Evolutionary conservation across 2,329 filamentous ascomycete genomes (phyloP).

Genomic region (Fusarium dimerum): DNA sequence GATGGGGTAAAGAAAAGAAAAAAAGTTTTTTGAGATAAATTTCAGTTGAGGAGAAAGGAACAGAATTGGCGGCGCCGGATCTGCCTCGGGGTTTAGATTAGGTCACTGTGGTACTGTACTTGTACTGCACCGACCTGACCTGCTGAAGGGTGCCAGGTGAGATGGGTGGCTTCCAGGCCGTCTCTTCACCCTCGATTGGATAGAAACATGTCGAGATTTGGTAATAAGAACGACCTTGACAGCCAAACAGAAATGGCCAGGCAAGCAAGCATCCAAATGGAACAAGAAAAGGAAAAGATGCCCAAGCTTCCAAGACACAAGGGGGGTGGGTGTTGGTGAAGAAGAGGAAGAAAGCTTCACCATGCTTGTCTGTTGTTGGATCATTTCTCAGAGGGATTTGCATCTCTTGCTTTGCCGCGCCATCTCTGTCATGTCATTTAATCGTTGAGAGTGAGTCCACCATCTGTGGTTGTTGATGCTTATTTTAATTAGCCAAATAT

Average conservation of each 20-base stretch:
- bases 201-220: slow-evolving; percentile 31
- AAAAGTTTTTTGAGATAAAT: slow-evolving; percentile 6
- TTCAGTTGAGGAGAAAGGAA: slow-evolving; percentile 19
- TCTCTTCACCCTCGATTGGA: slow-evolving; percentile 29
- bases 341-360: neutral
- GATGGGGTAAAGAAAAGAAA: slow-evolving; percentile 5
- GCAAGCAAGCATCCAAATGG: slow-evolving; percentile 4
- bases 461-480: no score
- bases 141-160: no score
- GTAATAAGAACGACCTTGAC: slow-evolving; percentile 39
- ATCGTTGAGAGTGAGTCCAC: no score
- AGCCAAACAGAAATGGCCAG: slow-evolving; percentile 15
- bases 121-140: no score
- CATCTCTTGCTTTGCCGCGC: no score
- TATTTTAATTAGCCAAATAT: no score
- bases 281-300: neutral
- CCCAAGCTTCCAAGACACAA: neutral
- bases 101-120: no score
- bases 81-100: slow-evolving; percentile 6
- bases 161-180: no score
- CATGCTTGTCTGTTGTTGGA: neutral
- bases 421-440: neutral
- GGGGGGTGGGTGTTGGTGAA: neutral
- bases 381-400: neutral
- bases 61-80: slow-evolving; percentile 21